Evolutionary conservation across 116 monocot species (phyloP), one percentile per base, ranked within the genome.

Genomic region (Papilionanthe hybrid): DNA sequence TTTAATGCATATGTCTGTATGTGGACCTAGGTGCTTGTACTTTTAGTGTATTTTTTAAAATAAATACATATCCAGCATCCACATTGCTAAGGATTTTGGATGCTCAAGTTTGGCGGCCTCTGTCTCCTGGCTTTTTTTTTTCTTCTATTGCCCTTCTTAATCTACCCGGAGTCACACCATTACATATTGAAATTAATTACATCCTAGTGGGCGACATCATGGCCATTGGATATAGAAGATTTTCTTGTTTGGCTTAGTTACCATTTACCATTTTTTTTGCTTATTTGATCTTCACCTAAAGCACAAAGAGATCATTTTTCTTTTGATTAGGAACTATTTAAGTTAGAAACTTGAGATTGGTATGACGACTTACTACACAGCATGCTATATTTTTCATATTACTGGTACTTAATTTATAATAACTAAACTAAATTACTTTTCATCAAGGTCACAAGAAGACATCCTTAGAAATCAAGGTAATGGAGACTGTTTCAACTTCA

Each of bases 401-500:
- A 15, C 60, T 22, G 9, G 60, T 60, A 6, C 0, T 60, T 22
- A 22, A 22, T 60, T 23, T 60, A 60, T 60, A 9, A 9, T 4
- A 60, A 60, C 60, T 60, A 23, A 32, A 60, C n/a, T 22, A 8
- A 20, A 23, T 60, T 60, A 22, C 22, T 60, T 60, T 60, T 60
- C 60, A 60, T 60, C 8, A 60, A 22, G 4, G 23, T 60, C 32
- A 32, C 32, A 32, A 32, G 32, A 32, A 32, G 27, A 69, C 32
- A 69, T 44, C 44, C 44, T 73, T 32, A 32, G 32, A 32, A 32
- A 32, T 9, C 19, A 73, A 44, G 45, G 25, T 11, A 65, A 74
- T 80, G 53, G 42, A 74, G 75, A 75, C 48, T 18, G 75, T 60
- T n/a, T 75, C 75, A 12, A 45, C 44, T 32, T 81, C 81, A 22